Conservation (phyloP, 1,139 yeast species). For the Meyerozyma carpophila region DNA sequence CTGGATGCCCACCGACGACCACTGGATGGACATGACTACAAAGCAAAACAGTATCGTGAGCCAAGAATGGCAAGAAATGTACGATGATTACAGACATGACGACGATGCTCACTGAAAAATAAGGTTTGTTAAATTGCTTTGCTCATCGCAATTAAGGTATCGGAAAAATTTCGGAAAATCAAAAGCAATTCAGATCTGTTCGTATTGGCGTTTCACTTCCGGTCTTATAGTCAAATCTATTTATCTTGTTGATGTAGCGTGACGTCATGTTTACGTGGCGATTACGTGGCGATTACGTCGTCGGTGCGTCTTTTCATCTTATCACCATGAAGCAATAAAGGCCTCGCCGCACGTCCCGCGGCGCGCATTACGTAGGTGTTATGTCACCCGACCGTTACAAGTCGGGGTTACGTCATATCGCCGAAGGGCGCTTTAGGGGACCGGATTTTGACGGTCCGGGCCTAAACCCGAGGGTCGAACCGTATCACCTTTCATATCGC, state of each 20-base stretch:
- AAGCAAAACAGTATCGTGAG: slow-evolving; percentile 18
- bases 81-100: slow-evolving; percentile 38
- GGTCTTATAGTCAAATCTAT: not conserved
- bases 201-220: not conserved
- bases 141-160: too few relatives aligned
- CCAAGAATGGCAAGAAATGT: slow-evolving; percentile 32
- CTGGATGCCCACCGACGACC: slow-evolving; percentile 34
- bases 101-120: slow-evolving; percentile 20
- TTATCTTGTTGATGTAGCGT: not conserved
- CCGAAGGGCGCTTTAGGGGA: not conserved
- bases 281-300: not conserved
- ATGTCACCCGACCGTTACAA: not conserved
- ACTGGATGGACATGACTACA: slow-evolving; percentile 19
- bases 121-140: not conserved
- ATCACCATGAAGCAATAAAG: too few relatives aligned
- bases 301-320: not conserved
- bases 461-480: too few relatives aligned
- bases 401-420: not conserved
- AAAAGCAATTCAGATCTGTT: too few relatives aligned
- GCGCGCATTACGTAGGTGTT: not conserved
- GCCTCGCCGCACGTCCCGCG: not conserved
- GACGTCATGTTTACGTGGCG: not conserved
- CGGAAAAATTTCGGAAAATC: too few relatives aligned
- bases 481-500: too few relatives aligned
- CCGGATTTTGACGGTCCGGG: not conserved